Base-by-base conservation (phyloP, 306 rosid genomes). In the Lathyrus sativus region DNA sequence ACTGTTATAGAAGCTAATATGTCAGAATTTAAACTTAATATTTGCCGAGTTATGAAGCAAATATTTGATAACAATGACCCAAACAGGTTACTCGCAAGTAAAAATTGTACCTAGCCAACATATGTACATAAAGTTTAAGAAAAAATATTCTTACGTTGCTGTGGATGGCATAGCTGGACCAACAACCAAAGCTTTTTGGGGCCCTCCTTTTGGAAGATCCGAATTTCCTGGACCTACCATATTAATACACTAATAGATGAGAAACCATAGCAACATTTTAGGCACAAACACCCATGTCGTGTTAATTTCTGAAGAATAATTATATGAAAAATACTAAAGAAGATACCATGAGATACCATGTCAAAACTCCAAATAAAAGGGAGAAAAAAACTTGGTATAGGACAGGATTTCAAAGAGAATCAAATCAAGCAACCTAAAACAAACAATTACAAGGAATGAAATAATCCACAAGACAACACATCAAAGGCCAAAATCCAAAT, bases 161-260 rank as follows among this genome's bases (percentile, higher is more conserved):
- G 80, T 81, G 62, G 95, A 82, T 43, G 86, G 95, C 64, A 79
- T 87, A 35, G 96, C 14, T 58, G 97, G 99, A 61, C 99, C 96
- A 71, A 90, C 84, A 46, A 87, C 97, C 81, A 90, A 78, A 17
- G 92, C 84, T 71, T 85, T 90, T 44, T 93, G 91, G 48, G 82
- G 74, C 73, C 76, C 82, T 44, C 82, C 82, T 58, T 78, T 82
- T 12, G 80, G 82, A 11, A 61, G 58, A 78, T 78, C 85, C 37
- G 89, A 81, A 73, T 73, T 90, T 67, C 74, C 92, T 1, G 79
- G 95, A 71, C 83, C 88, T 85, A 49, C 45, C 75, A 68, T 50
- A n/a, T 76, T 12, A 76, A 39, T 31, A 54, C 66, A 68, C 39
- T 7, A 35, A 7, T 35, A 7, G 2, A 35, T 35, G 2, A 35